These are phyloP conservation scores for Lolium perenne DNA, from an alignment of 176 grass and related monocot genomes.

Conservation along the genomic window DNA sequence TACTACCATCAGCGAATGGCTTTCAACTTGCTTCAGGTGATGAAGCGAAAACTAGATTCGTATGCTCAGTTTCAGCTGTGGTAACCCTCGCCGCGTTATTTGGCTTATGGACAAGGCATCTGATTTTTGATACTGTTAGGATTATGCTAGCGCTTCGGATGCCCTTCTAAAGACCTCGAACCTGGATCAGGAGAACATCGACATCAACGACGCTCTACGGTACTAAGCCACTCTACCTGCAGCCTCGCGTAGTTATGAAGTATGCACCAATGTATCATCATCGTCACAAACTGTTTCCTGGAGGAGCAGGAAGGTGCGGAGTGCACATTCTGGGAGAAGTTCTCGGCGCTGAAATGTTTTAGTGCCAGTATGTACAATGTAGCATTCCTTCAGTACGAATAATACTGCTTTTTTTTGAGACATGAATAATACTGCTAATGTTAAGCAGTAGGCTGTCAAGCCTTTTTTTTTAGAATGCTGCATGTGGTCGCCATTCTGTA, in stretches of 20 bases:
- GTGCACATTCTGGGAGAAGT: not conserved
- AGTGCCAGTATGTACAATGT: not conserved
- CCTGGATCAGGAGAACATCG: not conserved
- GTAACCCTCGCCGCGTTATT: no score
- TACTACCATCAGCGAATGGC: constrained; percentile 36
- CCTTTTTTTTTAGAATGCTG: no score
- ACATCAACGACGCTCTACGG: not conserved
- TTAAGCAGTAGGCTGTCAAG: no score
- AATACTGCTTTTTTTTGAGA: no score
- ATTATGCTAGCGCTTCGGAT: not conserved
- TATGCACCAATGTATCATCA: not conserved
- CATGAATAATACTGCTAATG: no score
- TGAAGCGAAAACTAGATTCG: not conserved
- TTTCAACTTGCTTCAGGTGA: constrained; percentile 6
- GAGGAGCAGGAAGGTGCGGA: not conserved
- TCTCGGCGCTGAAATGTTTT: not conserved
- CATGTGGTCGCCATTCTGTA: no score
- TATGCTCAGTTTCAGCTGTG: no score
- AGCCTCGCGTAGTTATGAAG: no score
- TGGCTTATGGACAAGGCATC: not conserved
- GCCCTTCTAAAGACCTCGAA: not conserved
- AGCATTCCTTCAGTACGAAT: no score
- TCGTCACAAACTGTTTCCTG: not conserved
- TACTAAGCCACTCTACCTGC: no score
- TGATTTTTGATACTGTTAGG: not conserved